Evolutionary conservation across 129 eudicot genomes (phyloP), one percentile per base, ranked within the genome.

Genomic region (Flaveria sonorensis): DNA sequence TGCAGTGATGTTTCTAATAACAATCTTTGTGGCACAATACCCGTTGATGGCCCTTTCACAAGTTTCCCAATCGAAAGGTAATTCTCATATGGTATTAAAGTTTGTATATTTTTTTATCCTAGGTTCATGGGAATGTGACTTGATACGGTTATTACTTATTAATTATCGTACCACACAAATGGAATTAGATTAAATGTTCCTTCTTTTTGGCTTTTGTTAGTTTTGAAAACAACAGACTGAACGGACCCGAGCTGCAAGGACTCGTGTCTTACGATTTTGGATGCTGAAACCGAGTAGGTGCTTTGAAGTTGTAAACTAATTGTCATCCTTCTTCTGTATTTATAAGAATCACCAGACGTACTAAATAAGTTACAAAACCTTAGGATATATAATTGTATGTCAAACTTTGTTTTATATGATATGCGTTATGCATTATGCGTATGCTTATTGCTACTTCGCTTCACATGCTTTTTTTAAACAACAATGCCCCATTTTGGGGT

Each of bases 241-340:
- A 85, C 39, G 97, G 97, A 68, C 97, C 97, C 2, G 97, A 92
- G 89, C 85, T 92, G 82, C 83, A 89, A 84, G 97, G 97, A 64
- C 85, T 89, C 46, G 97, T 87, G 40, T 75, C 97, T 1, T 92
- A 92, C n/a, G 95, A 92, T 81, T 92, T 92, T 11, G 97, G 95
- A 76, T 92, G 97, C 84, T 92, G 64, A 28, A 56, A 50, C 20
- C 6, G 43, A 9, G 13, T 10, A n/a, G 18, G 30, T 50, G 46
- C 19, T 6, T 51, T 72, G 70, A 53, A 52, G 79, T 39, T 60
- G 79, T 73, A 73, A 68, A 74, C 52, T 46, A 36, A 36, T 10
- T 47, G 20, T 19, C 61, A 26, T 73, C 68, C 20, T 26, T 46
- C 7, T 59, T 16, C 51, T 72, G 56, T 79, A 64, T 72, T 39